Evolutionary conservation across 805 yeast genomes (phyloP), one percentile per base, ranked within the genome.

Genomic region (Candida patagonica): DNA sequence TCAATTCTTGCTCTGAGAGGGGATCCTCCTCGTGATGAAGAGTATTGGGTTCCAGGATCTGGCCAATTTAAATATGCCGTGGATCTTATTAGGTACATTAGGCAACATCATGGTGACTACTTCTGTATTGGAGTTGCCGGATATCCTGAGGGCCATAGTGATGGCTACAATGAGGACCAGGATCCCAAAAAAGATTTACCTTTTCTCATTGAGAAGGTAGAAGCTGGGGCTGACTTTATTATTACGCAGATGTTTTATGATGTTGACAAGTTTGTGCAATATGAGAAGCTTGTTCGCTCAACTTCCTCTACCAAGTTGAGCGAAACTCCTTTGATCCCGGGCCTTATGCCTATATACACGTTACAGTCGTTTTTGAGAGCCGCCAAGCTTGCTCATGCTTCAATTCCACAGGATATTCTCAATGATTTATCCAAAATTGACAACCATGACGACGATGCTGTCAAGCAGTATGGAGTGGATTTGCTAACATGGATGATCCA

Each of bases 51-150:
- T 22, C 59, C 65, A 26, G 55, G 60, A 32, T 68, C 71, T 6
- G 65, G 71, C 41, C 80, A 74, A 40, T 88, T 87, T 62, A 65
- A 68, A 46, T 70, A 78, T 55, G 97, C 98, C 1, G 80, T 75
- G 1, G 98, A 92, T 57, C 71, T 92, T 44, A 95, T 92, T 8
- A 71, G 65, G 48, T 88, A 89, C 57, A 88, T 92, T 49, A 76
- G 73, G 49, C 48, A 67, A 40, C 59, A 74, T 35, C 68, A 88
- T 56, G 92, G 85, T 2, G 83, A 83, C 55, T 80, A 78, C 51
- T 89, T 89, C 62, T 83, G 95, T 56, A 68, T 89, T 41, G 98
- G 98, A 44, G 98, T 89, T 12, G 98, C 98, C 1, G 96, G 94
- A 1, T 89, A 89, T 59, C 96, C 98, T 6, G 98, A 89, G 57